Base-by-base conservation (phyloP, 2,329 filamentous ascomycete genomes). In the Didymella pinodella region DNA sequence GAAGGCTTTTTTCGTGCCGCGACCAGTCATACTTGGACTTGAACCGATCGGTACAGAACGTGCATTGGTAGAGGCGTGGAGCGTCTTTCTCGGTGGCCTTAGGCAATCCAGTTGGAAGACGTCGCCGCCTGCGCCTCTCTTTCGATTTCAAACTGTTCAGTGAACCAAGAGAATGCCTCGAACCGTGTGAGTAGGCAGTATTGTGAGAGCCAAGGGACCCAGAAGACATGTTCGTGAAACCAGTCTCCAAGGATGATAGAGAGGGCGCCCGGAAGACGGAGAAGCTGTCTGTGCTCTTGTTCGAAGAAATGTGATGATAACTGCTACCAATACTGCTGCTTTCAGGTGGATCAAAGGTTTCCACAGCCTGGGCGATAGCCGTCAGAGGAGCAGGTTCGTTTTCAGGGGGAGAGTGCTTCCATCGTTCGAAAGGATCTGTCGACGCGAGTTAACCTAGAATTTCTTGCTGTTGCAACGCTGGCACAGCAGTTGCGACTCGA, bases 371-470 rank as follows among this genome's bases (percentile, higher is more conserved):
- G 46, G 83, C 83, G 79, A 90, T 90, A 79, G 85, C 87, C 36
- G 82, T 84, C 57, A 88, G 80, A 7, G 85, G 82, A 62, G 87
- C 88, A 67, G 88, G 85, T 83, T 90, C 88, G 81, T 90, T 83
- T 77, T 90, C 87, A 47, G 88, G 88, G 36, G 88, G 88, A 65
- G 86, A 89, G 72, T 87, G 81, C 71, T 89, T 85, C 87, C 88
- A 90, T 83, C 88, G 80, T 77, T 90, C 87, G 67, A 90, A 79
- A 7, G 87, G 87, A 70, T 87, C 87, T 75, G 52, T 67, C 57
- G 25, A 44, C 25, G 63, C 54, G 76, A 89, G 83, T 71, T 85
- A 74, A 74, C 70, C 64, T 59, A 71, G 60, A 70, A 64, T 65
- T 51, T 70, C 62, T 54, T 72, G 60, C 32, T 64, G 62, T 20